Conservation (phyloP, 2,329 filamentous ascomycete species). For the Scedosporium dehoogii region DNA sequence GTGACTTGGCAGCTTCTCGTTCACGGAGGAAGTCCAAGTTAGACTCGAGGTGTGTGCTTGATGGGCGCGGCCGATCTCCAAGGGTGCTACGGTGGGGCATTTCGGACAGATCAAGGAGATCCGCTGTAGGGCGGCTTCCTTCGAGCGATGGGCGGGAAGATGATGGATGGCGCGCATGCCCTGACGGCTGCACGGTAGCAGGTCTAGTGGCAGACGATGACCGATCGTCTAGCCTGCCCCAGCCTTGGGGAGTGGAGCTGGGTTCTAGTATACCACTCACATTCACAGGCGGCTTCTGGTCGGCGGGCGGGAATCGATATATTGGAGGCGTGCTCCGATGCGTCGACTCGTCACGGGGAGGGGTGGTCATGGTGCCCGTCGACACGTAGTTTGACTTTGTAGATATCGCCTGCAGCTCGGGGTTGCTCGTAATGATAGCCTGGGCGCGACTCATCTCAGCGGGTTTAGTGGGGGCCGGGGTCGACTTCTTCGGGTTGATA, state of each 20-base stretch:
- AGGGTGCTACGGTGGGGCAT: constrained; percentile 32
- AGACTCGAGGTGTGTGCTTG: constrained; percentile 74
- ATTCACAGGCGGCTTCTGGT: constrained; percentile 22
- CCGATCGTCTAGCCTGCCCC: neutral
- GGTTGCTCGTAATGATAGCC: constrained; percentile 52
- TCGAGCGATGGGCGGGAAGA: constrained; percentile 62
- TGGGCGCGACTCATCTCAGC: constrained; percentile 49
- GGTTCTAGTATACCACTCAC: neutral
- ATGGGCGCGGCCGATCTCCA: constrained; percentile 52
- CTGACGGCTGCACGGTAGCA: neutral
- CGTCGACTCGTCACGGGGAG: constrained; percentile 4
- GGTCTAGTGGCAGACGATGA: constrained; percentile 3
- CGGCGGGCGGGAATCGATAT: constrained; percentile 30
- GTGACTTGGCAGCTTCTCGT: constrained; percentile 39
- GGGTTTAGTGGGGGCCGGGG: constrained; percentile 30
- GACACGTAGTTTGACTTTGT: constrained; percentile 27
- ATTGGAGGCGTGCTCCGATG: constrained; percentile 16
- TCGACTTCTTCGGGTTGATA: constrained; percentile 1
- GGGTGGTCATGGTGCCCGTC: constrained; percentile 70
- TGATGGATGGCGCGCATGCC: constrained; percentile 28
- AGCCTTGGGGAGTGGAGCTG: neutral
- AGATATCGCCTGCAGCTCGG: constrained; percentile 47
- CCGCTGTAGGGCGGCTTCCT: constrained; percentile 53
- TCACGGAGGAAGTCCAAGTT: constrained; percentile 77
- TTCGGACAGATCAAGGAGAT: constrained; percentile 48